phyloP scores from a whole-genome alignment of 164 flowering plant genomes.

The Houttuynia cordata region DNA sequence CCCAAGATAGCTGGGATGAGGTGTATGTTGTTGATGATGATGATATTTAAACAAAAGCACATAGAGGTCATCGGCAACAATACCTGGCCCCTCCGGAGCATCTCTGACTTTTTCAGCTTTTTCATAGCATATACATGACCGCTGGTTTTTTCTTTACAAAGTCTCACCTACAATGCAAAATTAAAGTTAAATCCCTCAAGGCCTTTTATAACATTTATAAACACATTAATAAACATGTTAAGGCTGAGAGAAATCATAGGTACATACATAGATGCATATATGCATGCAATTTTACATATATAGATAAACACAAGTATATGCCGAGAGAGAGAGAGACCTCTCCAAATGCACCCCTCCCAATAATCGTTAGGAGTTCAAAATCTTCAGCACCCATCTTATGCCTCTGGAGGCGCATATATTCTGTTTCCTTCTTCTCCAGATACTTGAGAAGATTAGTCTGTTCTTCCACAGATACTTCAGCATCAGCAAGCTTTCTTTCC shows the following conservation, averaged over 20 bases:
- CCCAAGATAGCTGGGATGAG: too few species aligned
- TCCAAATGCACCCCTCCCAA: constrained; percentile 47
- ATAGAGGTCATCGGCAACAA: not conserved
- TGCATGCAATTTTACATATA: not conserved
- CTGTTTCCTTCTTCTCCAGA: constrained; percentile 40
- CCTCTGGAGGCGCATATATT: constrained; percentile 42
- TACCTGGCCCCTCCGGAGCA: constrained; percentile 39
- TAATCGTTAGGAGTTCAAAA: constrained; percentile 36
- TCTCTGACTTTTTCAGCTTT: constrained; percentile 29
- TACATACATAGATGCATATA: not conserved
- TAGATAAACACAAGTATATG: not conserved
- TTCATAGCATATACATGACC: constrained; percentile 35
- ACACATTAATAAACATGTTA: too few species aligned
- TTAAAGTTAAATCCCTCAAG: not conserved
- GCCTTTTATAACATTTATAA: not conserved
- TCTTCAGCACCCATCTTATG: constrained; percentile 44
- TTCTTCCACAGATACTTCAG: constrained; percentile 29
- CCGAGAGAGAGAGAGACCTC: constrained; percentile 19
- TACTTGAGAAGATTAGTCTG: constrained; percentile 22
- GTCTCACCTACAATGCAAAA: constrained; percentile 20
- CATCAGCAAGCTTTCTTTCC: constrained; percentile 34
- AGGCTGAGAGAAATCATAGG: too few species aligned
- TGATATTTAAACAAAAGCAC: too few species aligned
- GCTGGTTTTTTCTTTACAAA: constrained; percentile 28
- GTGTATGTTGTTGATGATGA: too few species aligned